phyloP scores from a whole-genome alignment of 192 early-diverging fungal genomes.

The Phycomyces nitens region DNA sequence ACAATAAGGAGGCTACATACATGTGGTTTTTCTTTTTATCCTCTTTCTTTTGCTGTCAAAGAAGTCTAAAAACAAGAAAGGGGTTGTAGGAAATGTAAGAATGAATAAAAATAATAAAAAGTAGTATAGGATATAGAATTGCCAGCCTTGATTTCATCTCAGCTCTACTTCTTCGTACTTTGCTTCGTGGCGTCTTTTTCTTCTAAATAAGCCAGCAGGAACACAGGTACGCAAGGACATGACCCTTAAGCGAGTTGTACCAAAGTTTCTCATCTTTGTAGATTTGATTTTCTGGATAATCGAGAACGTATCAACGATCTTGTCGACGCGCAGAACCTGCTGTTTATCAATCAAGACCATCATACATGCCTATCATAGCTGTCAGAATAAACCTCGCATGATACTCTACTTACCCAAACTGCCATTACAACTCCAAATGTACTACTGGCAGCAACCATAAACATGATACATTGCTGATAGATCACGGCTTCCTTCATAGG shows the following conservation, averaged over 20 bases:
- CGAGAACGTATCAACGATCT: conserved; percentile 13
- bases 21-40: background rate
- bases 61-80: too few relatives aligned
- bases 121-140: background rate
- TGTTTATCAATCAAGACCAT: conserved; percentile 15
- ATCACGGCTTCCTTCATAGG: conserved; percentile 73
- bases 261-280: too few relatives aligned
- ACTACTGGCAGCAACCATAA: conserved; percentile 77
- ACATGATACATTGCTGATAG: conserved; percentile 84
- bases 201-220: background rate
- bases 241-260: too few relatives aligned
- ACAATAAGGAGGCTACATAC: too few relatives aligned
- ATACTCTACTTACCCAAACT: conserved; percentile 52
- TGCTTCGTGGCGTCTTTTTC: background rate
- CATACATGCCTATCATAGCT: conserved; percentile 17
- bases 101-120: background rate
- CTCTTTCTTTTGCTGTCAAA: background rate
- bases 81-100: background rate
- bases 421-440: conserved; percentile 57
- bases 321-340: conserved; percentile 15
- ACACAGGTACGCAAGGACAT: background rate
- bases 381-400: too few relatives aligned
- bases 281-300: background rate
- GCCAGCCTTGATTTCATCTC: background rate
- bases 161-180: background rate